These are phyloP conservation scores for Rhodotorula sp. DNA, from an alignment of 1,284 basidiomycete species.

Conservation along the genomic window DNA sequence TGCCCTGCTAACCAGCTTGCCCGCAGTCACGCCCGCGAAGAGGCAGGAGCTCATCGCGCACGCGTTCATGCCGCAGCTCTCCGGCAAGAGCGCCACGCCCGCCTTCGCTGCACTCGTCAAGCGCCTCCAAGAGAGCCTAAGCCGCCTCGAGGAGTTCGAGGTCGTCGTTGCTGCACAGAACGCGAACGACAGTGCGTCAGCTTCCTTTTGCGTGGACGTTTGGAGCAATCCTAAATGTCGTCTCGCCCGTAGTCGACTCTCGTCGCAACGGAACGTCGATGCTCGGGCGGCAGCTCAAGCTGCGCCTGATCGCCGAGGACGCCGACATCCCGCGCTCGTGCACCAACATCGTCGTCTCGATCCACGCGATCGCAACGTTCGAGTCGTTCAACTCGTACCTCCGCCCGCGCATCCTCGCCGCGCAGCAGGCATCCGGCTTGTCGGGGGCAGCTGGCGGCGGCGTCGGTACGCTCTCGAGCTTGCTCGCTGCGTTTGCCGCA, in stretches of 20 bases:
- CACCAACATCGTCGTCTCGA: slow-evolving; percentile 87
- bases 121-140: slow-evolving; percentile 89
- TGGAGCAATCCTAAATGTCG: background rate
- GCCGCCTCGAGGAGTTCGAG: slow-evolving; percentile 90
- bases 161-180: slow-evolving; percentile 79
- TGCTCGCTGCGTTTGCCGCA: slow-evolving; percentile 81
- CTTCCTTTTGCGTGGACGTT: background rate
- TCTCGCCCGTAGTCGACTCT: slow-evolving; percentile 60
- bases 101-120: slow-evolving; percentile 83
- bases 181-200: slow-evolving; percentile 64
- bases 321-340: slow-evolving; percentile 80
- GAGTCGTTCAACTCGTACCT: slow-evolving; percentile 93
- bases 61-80: slow-evolving; percentile 36
- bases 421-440: slow-evolving; percentile 52
- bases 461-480: slow-evolving; percentile 70
- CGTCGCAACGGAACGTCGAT: slow-evolving; percentile 81
- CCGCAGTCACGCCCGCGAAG: slow-evolving; percentile 29
- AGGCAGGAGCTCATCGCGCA: slow-evolving; percentile 38
- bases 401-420: slow-evolving; percentile 80
- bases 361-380: slow-evolving; percentile 94
- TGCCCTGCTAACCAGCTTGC: too few species aligned
- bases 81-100: slow-evolving; percentile 48
- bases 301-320: slow-evolving; percentile 82
- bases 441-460: slow-evolving; percentile 20
- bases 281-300: slow-evolving; percentile 80